Evolutionary conservation across 495 filamentous ascomycete species (phyloP), one percentile per base, ranked within the genome.

Genomic region (Annulohypoxylon nitens): DNA sequence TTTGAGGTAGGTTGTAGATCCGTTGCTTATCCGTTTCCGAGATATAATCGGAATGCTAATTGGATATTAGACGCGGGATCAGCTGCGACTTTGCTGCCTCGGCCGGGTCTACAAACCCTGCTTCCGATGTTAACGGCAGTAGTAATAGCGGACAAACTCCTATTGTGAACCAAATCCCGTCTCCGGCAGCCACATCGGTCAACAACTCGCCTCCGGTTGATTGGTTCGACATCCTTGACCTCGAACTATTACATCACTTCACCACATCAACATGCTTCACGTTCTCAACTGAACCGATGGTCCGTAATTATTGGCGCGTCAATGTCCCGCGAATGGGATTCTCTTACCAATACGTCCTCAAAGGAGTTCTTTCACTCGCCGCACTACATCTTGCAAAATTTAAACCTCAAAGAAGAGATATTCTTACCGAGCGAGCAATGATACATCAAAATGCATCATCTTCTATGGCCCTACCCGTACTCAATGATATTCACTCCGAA

Each of bases 281-380:
- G 0, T 67, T 76, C 25, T 61, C 61, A 7, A 18, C 65, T 23
- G 70, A 76, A 20, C 70, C 70, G 4, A 64, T 69, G 58, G 51
- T 67, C n/a, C 74, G 74, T 12, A 72, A 73, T 41, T 72, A 67
- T 30, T 75, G 73, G 75, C 73, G 75, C 4, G 73, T 77, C 2
- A 76, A 82, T 59, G 79, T 88, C 23, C 86, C 86, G 3, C 81
- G 81, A 10, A 75, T 83, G 45, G 87, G 83, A 6, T 80, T 88
- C 7, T 70, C 78, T 18, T 78, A 86, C 67, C 78, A 80, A 20
- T 88, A 86, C 59, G 78, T 89, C 2, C 83, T 89, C 75, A 81
- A 81, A 53, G 85, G 83, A 30, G 80, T 89, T n/a, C 76, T 89
- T 10, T 81, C 84, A 0, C 54, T 87, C n/a, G 81, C 85, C 0